These are phyloP conservation scores for Immersiporthe knoxdaviesiana DNA, from an alignment of 2,329 filamentous ascomycete genomes.

Conservation along the genomic window DNA sequence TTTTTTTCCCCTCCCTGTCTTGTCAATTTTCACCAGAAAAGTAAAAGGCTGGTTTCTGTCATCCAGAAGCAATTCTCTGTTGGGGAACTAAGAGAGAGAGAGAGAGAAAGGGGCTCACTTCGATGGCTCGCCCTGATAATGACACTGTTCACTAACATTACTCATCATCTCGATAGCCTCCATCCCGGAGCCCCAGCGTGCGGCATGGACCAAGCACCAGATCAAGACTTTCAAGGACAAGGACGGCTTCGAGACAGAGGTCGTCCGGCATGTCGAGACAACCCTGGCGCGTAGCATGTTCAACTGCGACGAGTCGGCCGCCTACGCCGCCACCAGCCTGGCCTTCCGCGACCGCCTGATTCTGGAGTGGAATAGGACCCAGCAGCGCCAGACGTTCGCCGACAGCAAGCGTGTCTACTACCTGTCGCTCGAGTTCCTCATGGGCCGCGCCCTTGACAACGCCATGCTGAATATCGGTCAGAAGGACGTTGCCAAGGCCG, in stretches of 20 bases:
- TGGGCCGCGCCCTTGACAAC: conserved; percentile 96
- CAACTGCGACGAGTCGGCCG: conserved; percentile 95
- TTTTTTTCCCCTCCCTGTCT: too few species aligned
- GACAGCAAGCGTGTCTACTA: conserved; percentile 97
- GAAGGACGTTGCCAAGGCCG: conserved; percentile 83
- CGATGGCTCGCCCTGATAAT: background rate
- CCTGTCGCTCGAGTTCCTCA: conserved; percentile 94
- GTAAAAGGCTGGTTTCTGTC: background rate
- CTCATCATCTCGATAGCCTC: conserved; percentile 52
- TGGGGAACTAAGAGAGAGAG: background rate
- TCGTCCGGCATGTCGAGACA: conserved; percentile 94
- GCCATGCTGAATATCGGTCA: conserved; percentile 94
- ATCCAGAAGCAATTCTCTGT: background rate
- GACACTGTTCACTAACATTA: background rate
- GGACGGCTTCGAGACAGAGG: conserved; percentile 84
- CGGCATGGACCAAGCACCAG: conserved; percentile 70
- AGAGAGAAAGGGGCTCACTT: background rate
- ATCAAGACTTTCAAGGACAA: conserved; percentile 73
- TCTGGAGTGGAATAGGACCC: conserved; percentile 96
- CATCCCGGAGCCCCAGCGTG: conserved; percentile 87
- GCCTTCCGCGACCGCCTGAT: conserved; percentile 93
- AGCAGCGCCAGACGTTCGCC: conserved; percentile 89
- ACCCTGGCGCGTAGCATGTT: conserved; percentile 94
- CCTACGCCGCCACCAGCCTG: conserved; percentile 87
- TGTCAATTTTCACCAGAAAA: background rate